These are phyloP conservation scores for Fusarium staphyleae DNA, from an alignment of 2,329 filamentous ascomycete genomes.

Conservation along the genomic window DNA sequence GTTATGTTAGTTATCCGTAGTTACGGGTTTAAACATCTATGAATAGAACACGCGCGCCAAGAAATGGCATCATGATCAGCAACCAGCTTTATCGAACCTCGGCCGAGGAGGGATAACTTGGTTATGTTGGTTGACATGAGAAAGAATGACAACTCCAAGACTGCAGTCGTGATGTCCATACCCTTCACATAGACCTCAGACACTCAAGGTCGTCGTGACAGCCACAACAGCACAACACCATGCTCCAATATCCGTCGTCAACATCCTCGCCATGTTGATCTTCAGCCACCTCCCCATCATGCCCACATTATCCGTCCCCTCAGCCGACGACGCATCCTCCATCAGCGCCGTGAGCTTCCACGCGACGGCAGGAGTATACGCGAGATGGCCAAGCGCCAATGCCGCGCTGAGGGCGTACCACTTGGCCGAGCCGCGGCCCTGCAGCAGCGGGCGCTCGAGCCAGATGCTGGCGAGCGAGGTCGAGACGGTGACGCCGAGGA, in stretches of 20 bases:
- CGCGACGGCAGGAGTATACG: constrained; percentile 46
- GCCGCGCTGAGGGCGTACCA: constrained; percentile 47
- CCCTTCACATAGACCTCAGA: constrained; percentile 8
- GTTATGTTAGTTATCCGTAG: not conserved
- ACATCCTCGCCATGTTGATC: constrained; percentile 43
- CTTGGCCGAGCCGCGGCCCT: constrained; percentile 33
- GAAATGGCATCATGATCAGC: not conserved
- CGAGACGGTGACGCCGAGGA: constrained; percentile 47
- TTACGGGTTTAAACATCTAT: constrained; percentile 4
- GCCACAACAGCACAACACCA: constrained; percentile 46
- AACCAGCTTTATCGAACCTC: too few relatives aligned
- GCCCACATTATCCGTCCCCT: constrained; percentile 40
- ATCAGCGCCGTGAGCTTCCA: constrained; percentile 43
- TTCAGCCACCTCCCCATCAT: constrained; percentile 44
- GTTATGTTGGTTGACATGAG: too few relatives aligned
- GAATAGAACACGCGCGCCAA: not conserved
- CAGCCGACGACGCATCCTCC: constrained; percentile 33
- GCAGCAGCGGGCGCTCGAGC: constrained; percentile 34
- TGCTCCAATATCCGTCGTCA: constrained; percentile 46
- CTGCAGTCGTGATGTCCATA: constrained; percentile 15
- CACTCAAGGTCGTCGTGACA: constrained; percentile 37
- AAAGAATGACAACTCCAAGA: not conserved
- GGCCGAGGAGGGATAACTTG: too few relatives aligned
- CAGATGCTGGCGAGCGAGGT: constrained; percentile 41
- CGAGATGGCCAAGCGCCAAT: constrained; percentile 45